Evolutionary conservation across 2,329 filamentous ascomycete species (phyloP).

Genomic region (Trichoderma polysporum): DNA sequence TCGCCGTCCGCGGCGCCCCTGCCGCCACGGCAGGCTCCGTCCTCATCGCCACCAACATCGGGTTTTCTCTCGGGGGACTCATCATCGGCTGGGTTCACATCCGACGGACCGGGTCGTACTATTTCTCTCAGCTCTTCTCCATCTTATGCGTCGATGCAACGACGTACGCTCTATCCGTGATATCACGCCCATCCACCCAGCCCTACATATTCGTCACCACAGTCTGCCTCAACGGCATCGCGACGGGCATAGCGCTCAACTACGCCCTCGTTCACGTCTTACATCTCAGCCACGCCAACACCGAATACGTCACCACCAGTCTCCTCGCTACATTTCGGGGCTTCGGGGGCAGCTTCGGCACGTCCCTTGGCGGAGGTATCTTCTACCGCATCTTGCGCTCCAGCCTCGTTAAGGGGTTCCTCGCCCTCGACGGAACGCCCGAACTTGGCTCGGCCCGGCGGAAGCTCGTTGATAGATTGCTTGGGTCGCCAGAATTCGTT

Average conservation of each 20-base stretch:
- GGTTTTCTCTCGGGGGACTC: slow-evolving; percentile 73
- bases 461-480: slow-evolving; percentile 46
- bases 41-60: slow-evolving; percentile 77
- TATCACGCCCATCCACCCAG: slow-evolving; percentile 45
- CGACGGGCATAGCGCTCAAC: slow-evolving; percentile 71
- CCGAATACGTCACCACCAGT: slow-evolving; percentile 74
- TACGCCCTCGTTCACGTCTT: slow-evolving; percentile 80
- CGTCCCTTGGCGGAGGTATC: slow-evolving; percentile 73
- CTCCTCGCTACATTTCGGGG: slow-evolving; percentile 77
- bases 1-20: slow-evolving; percentile 69
- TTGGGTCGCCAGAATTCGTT: slow-evolving; percentile 53
- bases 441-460: slow-evolving; percentile 35
- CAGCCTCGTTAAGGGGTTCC: slow-evolving; percentile 58
- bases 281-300: slow-evolving; percentile 64
- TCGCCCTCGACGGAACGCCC: slow-evolving; percentile 41
- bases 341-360: slow-evolving; percentile 79
- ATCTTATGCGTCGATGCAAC: slow-evolving; percentile 62
- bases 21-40: slow-evolving; percentile 72
- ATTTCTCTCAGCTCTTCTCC: slow-evolving; percentile 59
- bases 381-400: slow-evolving; percentile 63
- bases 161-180: slow-evolving; percentile 54
- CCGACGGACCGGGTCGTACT: slow-evolving; percentile 70
- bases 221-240: slow-evolving; percentile 69
- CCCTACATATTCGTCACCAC: slow-evolving; percentile 52
- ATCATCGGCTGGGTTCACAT: slow-evolving; percentile 75